Evolutionary conservation across 2,329 filamentous ascomycete species (phyloP), one percentile per base, ranked within the genome.

Genomic region (Pseudogymnoascus sp.): DNA sequence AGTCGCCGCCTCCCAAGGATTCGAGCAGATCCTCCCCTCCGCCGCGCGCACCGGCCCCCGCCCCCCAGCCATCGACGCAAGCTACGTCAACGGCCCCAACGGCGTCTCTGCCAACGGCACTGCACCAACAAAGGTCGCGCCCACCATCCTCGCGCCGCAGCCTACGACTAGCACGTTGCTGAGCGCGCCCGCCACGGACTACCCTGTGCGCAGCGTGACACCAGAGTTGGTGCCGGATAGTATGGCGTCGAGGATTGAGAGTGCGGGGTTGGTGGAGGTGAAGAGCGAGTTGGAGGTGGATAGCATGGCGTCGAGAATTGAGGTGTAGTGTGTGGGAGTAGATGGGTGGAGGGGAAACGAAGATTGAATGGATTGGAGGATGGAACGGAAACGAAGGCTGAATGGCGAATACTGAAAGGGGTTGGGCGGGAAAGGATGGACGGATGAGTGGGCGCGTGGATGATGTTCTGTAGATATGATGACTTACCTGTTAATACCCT

Each of bases 281-380:
- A 84, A 82, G 3, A 82, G 82, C 0, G 84, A 87, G 55, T 74
- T 87, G 51, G 71, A 85, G n/a, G 84, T 83, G 9, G 84, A 87
- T 69, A 78, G 83, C 61, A 86, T 85, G 83, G 31, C 15, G 12
- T 59, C 55, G 6, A 51, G 44, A 7, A 51, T 51, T 51, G 44
- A 5, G 25, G 44, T 12, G 44, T 51, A 51, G 27, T 10, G 25
- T 6, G 21, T 27, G 21, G 10, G 42, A 48, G 21, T 6, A 6
- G 77, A 80, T 27, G 84, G 82, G 2, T 82, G 82, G 0, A 84
- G 86, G 51, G 84, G 87, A 69, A 78, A 82, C 61, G 85, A 85
- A 83, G n/a, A 25, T 15, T 58, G n/a, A 33, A 44, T 1, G 41
- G 21, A 21, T 9, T 42, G 17, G 15, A 27, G 15, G 25, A 5